phyloP scores from a whole-genome alignment of 2,329 filamentous ascomycete species.

The Aspergillus cejpii region DNA sequence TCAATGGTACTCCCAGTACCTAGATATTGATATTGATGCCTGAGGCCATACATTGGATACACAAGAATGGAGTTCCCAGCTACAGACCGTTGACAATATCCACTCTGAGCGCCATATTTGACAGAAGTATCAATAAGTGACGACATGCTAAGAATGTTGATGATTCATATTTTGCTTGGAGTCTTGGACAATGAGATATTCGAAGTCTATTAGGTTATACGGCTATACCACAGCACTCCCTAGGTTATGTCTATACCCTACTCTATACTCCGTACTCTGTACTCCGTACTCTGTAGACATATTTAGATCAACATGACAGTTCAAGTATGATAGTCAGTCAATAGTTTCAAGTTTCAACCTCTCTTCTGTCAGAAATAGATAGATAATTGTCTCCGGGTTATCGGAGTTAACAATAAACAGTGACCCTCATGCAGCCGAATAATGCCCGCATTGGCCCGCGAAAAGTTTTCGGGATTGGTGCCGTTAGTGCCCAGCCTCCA shows the following conservation, averaged over 20 bases:
- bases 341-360: too few relatives aligned
- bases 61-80: neutral
- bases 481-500: conserved; percentile 14
- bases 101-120: neutral
- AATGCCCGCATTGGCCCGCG: conserved; percentile 23
- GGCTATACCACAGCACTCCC: too few relatives aligned
- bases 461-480: conserved; percentile 30
- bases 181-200: too few relatives aligned
- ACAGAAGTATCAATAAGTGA: neutral
- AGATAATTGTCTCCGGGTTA: conserved; percentile 14
- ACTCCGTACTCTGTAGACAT: neutral
- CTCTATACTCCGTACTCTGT: neutral
- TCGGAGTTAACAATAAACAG: conserved; percentile 18
- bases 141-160: neutral
- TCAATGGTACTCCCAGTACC: too few relatives aligned
- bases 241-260: too few relatives aligned
- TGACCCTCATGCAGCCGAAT: conserved; percentile 9
- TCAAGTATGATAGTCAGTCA: too few relatives aligned
- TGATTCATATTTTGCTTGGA: too few relatives aligned
- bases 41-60: neutral
- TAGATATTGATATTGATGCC: neutral
- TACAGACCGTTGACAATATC: neutral
- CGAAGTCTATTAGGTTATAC: too few relatives aligned
- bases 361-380: too few relatives aligned
- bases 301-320: too few relatives aligned